These are phyloP conservation scores for Brassica nigra DNA, from an alignment of 345 rosid genomes.

Conservation along the genomic window DNA sequence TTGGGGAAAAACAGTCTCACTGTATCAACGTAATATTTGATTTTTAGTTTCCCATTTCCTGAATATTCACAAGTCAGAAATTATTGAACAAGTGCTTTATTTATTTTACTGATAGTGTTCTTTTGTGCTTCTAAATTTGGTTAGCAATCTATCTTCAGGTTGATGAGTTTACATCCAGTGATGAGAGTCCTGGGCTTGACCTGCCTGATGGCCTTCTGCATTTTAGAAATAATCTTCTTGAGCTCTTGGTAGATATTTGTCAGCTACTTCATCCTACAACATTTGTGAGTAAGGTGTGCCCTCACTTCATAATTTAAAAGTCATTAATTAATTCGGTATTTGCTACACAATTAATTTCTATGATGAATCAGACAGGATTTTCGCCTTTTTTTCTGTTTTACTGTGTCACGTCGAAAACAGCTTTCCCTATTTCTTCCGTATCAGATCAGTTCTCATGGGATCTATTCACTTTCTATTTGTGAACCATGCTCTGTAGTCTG, in stretches of 20 bases:
- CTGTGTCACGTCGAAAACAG: not conserved
- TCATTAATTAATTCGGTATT: slow-evolving; percentile 4
- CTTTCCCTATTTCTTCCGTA: not conserved
- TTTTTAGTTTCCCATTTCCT: not conserved
- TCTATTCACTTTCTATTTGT: not conserved
- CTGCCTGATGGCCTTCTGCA: slow-evolving; percentile 87
- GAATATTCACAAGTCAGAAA: slow-evolving; percentile 2
- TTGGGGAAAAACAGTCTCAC: not conserved
- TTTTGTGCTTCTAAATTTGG: slow-evolving; percentile 24
- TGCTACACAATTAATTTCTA: not conserved
- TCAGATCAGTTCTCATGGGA: slow-evolving; percentile 3
- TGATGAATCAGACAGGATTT: not conserved
- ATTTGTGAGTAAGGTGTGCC: slow-evolving; percentile 73
- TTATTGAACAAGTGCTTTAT: slow-evolving; percentile 7
- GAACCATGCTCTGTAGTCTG: slow-evolving; percentile 14
- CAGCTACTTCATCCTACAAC: slow-evolving; percentile 68
- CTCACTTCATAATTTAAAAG: slow-evolving; percentile 30
- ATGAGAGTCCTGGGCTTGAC: slow-evolving; percentile 57
- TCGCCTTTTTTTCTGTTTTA: not conserved
- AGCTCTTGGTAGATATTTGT: slow-evolving; percentile 87
- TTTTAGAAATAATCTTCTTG: slow-evolving; percentile 83
- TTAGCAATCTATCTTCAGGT: slow-evolving; percentile 55
- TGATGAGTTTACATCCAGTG: slow-evolving; percentile 70
- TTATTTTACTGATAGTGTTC: slow-evolving; percentile 18
- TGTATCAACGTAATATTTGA: not conserved